Evolutionary conservation across 2,329 filamentous ascomycete species (phyloP).

Genomic region (Chaetomiaceae sp.): DNA sequence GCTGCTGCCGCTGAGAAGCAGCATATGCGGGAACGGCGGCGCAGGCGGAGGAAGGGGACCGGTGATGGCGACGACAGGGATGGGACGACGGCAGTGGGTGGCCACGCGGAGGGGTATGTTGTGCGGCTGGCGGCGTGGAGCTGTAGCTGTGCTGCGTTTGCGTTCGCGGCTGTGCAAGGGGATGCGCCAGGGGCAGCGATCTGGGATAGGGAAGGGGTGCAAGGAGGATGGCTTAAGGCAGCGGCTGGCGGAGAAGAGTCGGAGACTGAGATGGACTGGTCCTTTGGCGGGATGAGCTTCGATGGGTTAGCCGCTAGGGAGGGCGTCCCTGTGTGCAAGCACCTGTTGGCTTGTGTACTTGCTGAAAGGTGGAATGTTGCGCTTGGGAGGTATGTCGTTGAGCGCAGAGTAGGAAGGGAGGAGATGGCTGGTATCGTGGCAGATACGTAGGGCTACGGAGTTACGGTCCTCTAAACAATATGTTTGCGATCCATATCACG

Average conservation of each 20-base stretch:
- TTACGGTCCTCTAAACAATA: too few species aligned
- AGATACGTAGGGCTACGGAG: conserved; percentile 33
- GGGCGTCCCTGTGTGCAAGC: conserved; percentile 67
- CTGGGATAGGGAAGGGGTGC: background rate
- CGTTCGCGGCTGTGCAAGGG: conserved; percentile 50
- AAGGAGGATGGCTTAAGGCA: conserved; percentile 12
- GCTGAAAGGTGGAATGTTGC: conserved; percentile 56
- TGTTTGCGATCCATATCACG: too few species aligned
- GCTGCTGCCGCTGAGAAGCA: background rate
- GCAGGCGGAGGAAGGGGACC: conserved; percentile 10
- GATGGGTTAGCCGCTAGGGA: conserved; percentile 28
- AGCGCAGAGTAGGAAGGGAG: conserved; percentile 49
- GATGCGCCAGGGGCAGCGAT: background rate
- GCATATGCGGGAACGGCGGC: background rate
- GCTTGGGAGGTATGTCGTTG: conserved; percentile 52
- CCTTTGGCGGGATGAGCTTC: conserved; percentile 46
- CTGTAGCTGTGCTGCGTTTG: conserved; percentile 83
- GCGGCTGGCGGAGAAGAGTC: conserved; percentile 2
- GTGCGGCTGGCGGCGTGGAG: conserved; percentile 75
- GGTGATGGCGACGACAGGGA: conserved; percentile 17
- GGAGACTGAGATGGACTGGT: conserved; percentile 23
- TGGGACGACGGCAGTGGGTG: conserved; percentile 5
- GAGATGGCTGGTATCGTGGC: conserved; percentile 68
- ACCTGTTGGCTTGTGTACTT: conserved; percentile 77
- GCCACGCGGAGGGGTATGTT: conserved; percentile 46